Conservation (phyloP, 164 flowering plant genomes). For the Magnolia sinica region DNA sequence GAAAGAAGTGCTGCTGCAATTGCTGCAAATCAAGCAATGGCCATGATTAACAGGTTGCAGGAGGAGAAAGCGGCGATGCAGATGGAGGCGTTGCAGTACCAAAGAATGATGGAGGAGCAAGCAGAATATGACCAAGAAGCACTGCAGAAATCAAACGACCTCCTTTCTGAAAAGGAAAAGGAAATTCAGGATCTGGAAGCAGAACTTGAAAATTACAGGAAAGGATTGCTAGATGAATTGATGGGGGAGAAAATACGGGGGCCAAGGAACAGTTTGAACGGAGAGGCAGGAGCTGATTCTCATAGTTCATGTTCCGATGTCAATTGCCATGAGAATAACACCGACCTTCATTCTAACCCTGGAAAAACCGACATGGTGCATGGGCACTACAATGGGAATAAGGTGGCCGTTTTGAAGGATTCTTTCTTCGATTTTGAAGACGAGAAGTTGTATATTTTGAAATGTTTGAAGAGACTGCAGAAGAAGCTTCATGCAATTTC, state of each 20-base stretch:
- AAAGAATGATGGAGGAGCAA: conserved; percentile 96
- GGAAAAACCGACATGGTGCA: conserved; percentile 7
- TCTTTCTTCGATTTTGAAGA: conserved; percentile 43
- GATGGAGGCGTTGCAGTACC: conserved; percentile 82
- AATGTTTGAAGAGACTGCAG: conserved; percentile 54
- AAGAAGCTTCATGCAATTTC: conserved; percentile 32
- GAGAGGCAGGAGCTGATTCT: conserved; percentile 13
- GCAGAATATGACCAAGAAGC: conserved; percentile 87
- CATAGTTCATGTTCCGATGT: background rate
- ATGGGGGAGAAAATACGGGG: conserved; percentile 21
- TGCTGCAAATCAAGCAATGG: conserved; percentile 86
- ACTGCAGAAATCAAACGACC: conserved; percentile 63
- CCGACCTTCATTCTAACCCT: background rate
- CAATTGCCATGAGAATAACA: background rate
- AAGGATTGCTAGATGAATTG: conserved; percentile 24
- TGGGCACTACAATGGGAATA: background rate
- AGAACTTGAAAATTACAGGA: conserved; percentile 57
- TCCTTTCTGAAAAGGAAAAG: conserved; percentile 76
- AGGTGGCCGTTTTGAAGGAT: conserved; percentile 8
- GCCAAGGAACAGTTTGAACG: background rate
- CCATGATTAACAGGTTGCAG: conserved; percentile 90
- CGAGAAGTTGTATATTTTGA: conserved; percentile 41
- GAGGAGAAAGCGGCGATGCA: conserved; percentile 90
- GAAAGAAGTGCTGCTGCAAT: conserved; percentile 94
- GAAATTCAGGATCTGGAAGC: conserved; percentile 75